These are phyloP conservation scores for Wickerhamomyces tratensis DNA, from an alignment of 805 yeast species.

Conservation along the genomic window DNA sequence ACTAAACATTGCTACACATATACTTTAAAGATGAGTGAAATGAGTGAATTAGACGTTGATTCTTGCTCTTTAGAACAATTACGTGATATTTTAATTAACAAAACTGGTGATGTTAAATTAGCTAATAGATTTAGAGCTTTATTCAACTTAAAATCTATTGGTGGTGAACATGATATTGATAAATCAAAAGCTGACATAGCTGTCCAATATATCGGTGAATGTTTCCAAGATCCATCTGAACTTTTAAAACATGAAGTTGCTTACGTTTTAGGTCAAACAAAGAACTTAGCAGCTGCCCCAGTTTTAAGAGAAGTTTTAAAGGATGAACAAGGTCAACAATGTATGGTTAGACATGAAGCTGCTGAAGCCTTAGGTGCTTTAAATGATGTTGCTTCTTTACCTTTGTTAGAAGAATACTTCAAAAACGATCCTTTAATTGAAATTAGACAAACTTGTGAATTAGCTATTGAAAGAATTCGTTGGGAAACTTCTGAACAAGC, in stretches of 20 bases:
- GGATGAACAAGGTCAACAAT: conserved; percentile 57
- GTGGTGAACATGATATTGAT: conserved; percentile 54
- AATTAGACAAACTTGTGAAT: conserved; percentile 94
- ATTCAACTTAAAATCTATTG: conserved; percentile 81
- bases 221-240: conserved; percentile 75
- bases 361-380: conserved; percentile 98
- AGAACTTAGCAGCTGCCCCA: conserved; percentile 71
- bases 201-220: conserved; percentile 74
- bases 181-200: conserved; percentile 52
- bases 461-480: conserved; percentile 88
- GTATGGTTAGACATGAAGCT: conserved; percentile 99
- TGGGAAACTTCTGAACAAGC: conserved; percentile 76
- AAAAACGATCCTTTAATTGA: conserved; percentile 74
- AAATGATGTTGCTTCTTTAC: conserved; percentile 69
- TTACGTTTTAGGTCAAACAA: conserved; percentile 92
- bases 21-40: too few species aligned
- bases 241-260: conserved; percentile 96
- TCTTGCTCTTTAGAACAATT: conserved; percentile 47
- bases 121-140: conserved; percentile 91
- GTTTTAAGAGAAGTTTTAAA: conserved; percentile 62
- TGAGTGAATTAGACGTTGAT: conserved; percentile 23
- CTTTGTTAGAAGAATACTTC: conserved; percentile 51
- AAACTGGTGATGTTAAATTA: conserved; percentile 57
- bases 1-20: too few species aligned
- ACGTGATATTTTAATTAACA: conserved; percentile 62